Evolutionary conservation across 768 basidiomycete species (phyloP).

Genomic region (Auriscalpium orientale): DNA sequence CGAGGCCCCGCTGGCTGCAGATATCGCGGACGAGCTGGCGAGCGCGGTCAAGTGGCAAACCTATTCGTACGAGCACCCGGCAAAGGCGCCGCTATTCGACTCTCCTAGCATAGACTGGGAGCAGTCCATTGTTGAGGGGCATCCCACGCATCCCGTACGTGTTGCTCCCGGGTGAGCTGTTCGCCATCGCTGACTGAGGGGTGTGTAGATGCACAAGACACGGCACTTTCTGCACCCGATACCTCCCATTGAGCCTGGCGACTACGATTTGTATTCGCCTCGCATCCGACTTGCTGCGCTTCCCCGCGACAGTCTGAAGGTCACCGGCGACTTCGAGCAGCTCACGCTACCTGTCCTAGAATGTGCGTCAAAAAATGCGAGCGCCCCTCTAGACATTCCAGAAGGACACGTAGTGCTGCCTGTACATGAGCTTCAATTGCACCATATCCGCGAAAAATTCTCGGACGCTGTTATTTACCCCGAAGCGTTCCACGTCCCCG

Average conservation of each 20-base stretch:
- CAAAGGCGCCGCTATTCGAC: slow-evolving; percentile 33
- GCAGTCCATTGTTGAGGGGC: slow-evolving; percentile 53
- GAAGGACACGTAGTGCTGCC: slow-evolving; percentile 37
- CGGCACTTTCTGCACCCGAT: slow-evolving; percentile 46
- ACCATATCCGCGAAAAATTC: slow-evolving; percentile 44
- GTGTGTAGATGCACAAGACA: slow-evolving; percentile 49
- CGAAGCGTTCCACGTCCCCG: slow-evolving; percentile 32
- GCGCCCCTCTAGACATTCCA: slow-evolving; percentile 25
- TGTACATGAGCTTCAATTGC: slow-evolving; percentile 47
- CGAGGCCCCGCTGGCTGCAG: slow-evolving; percentile 25
- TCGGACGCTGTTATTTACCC: slow-evolving; percentile 37
- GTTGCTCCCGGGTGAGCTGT: background rate
- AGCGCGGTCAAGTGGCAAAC: slow-evolving; percentile 50
- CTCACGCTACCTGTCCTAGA: slow-evolving; percentile 34
- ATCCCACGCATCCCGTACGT: slow-evolving; percentile 51
- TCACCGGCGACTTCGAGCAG: slow-evolving; percentile 45
- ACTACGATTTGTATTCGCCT: slow-evolving; percentile 42
- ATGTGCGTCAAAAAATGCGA: slow-evolving; percentile 32
- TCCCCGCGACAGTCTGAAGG: slow-evolving; percentile 33
- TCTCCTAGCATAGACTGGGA: slow-evolving; percentile 52
- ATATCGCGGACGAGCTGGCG: slow-evolving; percentile 40
- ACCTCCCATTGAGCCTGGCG: slow-evolving; percentile 36
- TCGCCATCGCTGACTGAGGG: background rate
- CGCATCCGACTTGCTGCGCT: slow-evolving; percentile 40
- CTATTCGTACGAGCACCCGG: slow-evolving; percentile 44